Conservation (phyloP, 2,329 filamentous ascomycete species). For the Helminthosporium solani region DNA sequence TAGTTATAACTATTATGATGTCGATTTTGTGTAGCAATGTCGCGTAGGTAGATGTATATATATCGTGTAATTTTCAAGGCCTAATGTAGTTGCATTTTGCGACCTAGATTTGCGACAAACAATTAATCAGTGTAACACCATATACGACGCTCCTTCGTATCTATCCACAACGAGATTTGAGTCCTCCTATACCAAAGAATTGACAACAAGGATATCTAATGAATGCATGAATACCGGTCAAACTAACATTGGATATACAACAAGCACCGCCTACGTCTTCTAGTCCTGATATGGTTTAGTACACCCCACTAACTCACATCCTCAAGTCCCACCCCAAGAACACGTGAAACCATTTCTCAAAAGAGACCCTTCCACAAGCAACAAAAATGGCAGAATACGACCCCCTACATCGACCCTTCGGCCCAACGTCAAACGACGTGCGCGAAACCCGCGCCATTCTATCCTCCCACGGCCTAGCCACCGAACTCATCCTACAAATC, state of each 20-base stretch:
- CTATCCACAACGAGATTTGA: not conserved
- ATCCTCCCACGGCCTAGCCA: conserved; percentile 11
- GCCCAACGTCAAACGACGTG: conserved; percentile 4
- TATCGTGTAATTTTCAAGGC: too few species aligned
- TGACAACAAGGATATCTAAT: not conserved
- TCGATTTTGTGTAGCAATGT: too few species aligned
- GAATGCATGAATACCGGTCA: too few species aligned
- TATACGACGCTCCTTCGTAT: too few species aligned
- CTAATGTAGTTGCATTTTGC: too few species aligned
- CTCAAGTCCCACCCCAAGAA: too few species aligned
- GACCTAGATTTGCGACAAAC: too few species aligned
- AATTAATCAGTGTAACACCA: too few species aligned
- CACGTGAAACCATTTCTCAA: not conserved
- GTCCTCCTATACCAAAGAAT: not conserved
- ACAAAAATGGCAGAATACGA: not conserved
- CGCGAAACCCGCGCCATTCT: conserved; percentile 6
- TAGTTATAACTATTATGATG: too few species aligned
- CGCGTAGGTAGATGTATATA: too few species aligned
- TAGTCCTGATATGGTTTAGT: not conserved
- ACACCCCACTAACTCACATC: not conserved
- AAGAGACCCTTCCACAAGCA: not conserved
- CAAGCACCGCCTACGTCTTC: not conserved
- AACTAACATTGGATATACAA: too few species aligned
- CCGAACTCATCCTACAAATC: conserved; percentile 16
- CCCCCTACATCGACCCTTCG: not conserved